Base-by-base conservation (phyloP, 129 eudicot genomes). In the Escallonia rubra region DNA sequence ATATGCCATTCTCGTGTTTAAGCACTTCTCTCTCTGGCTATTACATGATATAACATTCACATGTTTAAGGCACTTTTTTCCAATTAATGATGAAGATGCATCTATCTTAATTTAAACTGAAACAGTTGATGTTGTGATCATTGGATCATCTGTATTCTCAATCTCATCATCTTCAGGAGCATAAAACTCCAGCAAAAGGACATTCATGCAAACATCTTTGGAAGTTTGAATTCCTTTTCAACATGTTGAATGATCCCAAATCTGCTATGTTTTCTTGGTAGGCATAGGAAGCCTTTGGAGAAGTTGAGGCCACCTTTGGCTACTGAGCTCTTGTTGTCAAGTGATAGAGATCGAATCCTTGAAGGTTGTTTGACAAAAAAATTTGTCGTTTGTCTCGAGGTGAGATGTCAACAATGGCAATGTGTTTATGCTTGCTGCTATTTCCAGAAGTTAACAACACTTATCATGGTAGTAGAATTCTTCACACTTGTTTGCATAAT, bases 221-320 rank as follows among this genome's bases (percentile, higher is more conserved):
- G 34, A 23, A 23, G 34, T 23, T 23, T 23, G 34, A 23, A 23
- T 23, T 23, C 34, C 34, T 23, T 23, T 23, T 23, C 34, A 23
- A 23, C 34, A 23, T 23, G 34, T 23, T 23, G 34, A 23, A 23
- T 23, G 1, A 23, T 23, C 1, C 34, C 34, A 23, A 1, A 23
- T 23, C 34, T 23, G 1, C 1, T 23, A 23, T 78, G 54, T 43
- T 16, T 16, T 71, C 61, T 61, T 14, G 76, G 74, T 71, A 92
- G 98, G 96, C 66, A 68, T 54, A 89, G 98, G 83, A 92, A 80
- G 79, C 68, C 71, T 46, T 74, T 92, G 88, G 98, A 92, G 84
- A 88, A 78, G 73, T 73, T 86, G 82, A 86, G 95, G 78, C 92
- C 98, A 44, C 95, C 96, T 61, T 86, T 76, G 42, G 80, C 82